Conservation (phyloP, 2,329 filamentous ascomycete genomes). For the Colletotrichum graminicola region DNA sequence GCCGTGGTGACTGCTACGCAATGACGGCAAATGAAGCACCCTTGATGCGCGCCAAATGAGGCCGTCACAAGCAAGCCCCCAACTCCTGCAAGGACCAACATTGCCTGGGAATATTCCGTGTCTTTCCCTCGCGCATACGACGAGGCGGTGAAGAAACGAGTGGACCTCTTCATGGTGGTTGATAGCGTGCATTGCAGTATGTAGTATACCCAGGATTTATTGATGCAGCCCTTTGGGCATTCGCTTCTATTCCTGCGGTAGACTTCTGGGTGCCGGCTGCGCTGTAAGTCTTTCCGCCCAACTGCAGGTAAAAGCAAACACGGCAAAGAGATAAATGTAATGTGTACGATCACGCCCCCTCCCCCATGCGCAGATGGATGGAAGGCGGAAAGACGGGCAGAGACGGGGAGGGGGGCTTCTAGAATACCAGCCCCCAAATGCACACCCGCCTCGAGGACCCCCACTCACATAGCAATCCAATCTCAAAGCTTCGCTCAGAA, state of each 20-base stretch:
- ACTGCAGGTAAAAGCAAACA: conserved; percentile 40
- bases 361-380: neutral
- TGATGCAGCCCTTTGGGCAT: conserved; percentile 3
- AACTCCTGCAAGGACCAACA: neutral
- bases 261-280: neutral
- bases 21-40: conserved; percentile 25
- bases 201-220: neutral
- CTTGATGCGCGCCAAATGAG: conserved; percentile 1
- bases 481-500: conserved; percentile 27
- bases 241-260: neutral
- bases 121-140: neutral
- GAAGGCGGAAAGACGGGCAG: neutral
- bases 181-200: conserved; percentile 26
- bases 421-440: conserved; percentile 12
- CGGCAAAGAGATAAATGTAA: neutral
- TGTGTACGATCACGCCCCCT: neutral
- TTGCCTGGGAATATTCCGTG: neutral
- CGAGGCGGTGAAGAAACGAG: conserved; percentile 38
- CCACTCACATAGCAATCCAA: conserved; percentile 30
- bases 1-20: conserved; percentile 11
- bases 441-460: conserved; percentile 28
- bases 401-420: conserved; percentile 13
- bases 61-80: conserved; percentile 1
- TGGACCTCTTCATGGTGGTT: conserved; percentile 25
- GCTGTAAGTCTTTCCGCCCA: conserved; percentile 15